These are phyloP conservation scores for Samsoniella hepiali DNA, from an alignment of 2,329 filamentous ascomycete genomes.

Conservation along the genomic window DNA sequence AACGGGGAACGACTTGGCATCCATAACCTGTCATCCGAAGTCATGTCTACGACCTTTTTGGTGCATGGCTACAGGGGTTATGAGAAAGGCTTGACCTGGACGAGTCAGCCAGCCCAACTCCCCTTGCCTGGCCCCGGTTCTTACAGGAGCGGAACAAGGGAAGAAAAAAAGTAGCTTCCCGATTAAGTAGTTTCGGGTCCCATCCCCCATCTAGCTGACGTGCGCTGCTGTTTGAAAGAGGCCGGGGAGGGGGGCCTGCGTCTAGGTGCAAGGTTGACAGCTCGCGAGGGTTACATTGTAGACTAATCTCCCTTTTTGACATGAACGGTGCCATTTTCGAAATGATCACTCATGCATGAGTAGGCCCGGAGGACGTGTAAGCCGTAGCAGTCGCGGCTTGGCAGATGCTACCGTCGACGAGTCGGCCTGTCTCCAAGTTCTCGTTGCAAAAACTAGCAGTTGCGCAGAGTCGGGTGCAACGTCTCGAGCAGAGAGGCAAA, in stretches of 20 bases:
- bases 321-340: background rate
- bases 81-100: background rate
- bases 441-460: background rate
- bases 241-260: background rate
- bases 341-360: background rate
- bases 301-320: background rate
- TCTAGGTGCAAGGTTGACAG: background rate
- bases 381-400: background rate
- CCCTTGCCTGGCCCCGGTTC: background rate
- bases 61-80: background rate
- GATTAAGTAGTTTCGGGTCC: slow-evolving; percentile 6
- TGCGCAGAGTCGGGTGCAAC: background rate
- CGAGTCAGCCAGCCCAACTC: background rate
- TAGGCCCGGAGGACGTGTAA: background rate
- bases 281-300: slow-evolving; percentile 5
- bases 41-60: background rate
- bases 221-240: background rate
- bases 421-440: background rate
- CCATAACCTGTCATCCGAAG: background rate
- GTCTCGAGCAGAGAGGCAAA: background rate
- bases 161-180: slow-evolving; percentile 1
- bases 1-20: background rate
- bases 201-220: slow-evolving; percentile 1
- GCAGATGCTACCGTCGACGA: background rate
- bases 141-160: background rate